Percentiles rank a stretch among this genome's conserved stretches.
phyloP scores from a whole-genome alignment of 768 basidiomycete genomes.

The Tulasnella sp. region DNA sequence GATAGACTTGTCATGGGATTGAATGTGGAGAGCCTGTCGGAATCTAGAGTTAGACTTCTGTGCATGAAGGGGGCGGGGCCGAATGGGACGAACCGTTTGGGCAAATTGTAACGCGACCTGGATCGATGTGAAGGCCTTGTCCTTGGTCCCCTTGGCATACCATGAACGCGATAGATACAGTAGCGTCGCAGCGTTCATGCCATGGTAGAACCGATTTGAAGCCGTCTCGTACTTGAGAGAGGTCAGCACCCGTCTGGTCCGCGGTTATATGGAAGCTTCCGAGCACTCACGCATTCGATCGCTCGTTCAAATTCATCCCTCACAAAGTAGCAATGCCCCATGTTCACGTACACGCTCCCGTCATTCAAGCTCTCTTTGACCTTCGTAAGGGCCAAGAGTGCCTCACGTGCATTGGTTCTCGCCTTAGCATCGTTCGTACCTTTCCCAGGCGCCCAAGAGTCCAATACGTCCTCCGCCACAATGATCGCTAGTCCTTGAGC shows the following conservation, averaged over 20 bases:
- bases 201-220: conserved; percentile 60
- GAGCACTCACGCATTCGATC: conserved; percentile 69
- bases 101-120: conserved; percentile 73
- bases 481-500: conserved; percentile 93
- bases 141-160: conserved; percentile 89
- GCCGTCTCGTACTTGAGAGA: conserved; percentile 77
- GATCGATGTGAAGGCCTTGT: conserved; percentile 74
- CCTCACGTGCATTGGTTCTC: conserved; percentile 71
- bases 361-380: conserved; percentile 75
- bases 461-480: conserved; percentile 83
- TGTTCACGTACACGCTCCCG: conserved; percentile 87
- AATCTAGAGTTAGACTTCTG: neutral
- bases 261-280: neutral
- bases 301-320: conserved; percentile 92
- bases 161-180: conserved; percentile 84
- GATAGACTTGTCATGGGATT: conserved; percentile 81
- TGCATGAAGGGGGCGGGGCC: neutral
- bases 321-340: conserved; percentile 90
- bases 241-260: neutral
- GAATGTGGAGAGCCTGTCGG: conserved; percentile 65
- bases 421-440: conserved; percentile 49
- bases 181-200: conserved; percentile 62
- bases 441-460: conserved; percentile 39
- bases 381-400: conserved; percentile 80
- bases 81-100: conserved; percentile 45